Evolutionary conservation across 1,284 basidiomycete species (phyloP).

Genomic region (Rhodotorula sp.): DNA sequence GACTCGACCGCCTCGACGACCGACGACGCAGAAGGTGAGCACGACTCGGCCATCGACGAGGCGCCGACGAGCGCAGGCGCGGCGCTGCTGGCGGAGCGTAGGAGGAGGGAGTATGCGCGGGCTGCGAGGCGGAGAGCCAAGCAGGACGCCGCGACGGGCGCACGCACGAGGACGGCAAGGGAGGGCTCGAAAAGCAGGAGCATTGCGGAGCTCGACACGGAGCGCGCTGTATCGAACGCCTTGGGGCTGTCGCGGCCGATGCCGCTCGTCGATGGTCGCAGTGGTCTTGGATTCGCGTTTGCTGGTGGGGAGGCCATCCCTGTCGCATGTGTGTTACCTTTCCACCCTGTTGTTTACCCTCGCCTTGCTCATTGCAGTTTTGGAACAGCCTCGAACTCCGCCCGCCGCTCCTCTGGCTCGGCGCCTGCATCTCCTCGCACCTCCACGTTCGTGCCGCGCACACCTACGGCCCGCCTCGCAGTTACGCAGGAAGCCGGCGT

Average conservation of each 20-base stretch:
- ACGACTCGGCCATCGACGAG: background rate
- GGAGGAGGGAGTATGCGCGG: background rate
- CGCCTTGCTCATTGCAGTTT: background rate
- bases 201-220: background rate
- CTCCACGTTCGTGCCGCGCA: background rate
- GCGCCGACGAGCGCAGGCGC: background rate
- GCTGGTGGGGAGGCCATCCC: background rate
- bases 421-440: constrained; percentile 1
- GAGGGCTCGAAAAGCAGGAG: background rate
- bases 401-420: constrained; percentile 4
- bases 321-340: background rate
- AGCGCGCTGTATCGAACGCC: background rate
- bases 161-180: background rate
- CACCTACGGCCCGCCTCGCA: background rate
- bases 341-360: no score
- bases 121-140: background rate
- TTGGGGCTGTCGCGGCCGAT: background rate
- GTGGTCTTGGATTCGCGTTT: background rate
- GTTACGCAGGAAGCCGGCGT: background rate
- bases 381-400: background rate
- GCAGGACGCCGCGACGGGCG: background rate
- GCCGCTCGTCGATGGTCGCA: background rate
- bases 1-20: constrained; percentile 15
- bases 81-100: background rate
- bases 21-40: constrained; percentile 11